Conservation (phyloP, 2,329 filamentous ascomycete genomes). For the Hymenoscyphus repandus region DNA sequence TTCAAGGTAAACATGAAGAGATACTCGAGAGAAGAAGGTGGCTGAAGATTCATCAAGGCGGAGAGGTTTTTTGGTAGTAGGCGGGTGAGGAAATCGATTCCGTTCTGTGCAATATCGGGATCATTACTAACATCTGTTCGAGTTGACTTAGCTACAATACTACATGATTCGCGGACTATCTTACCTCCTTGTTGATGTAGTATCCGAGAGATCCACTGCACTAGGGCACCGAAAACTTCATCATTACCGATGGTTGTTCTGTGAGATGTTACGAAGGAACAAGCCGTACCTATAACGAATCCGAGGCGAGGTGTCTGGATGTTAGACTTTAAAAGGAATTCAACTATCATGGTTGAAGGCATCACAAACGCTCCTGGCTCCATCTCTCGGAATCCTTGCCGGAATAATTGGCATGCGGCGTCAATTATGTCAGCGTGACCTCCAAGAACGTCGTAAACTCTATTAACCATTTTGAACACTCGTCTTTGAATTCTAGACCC, state of each 20-base stretch:
- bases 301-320: constrained; percentile 62
- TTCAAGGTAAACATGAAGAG: constrained; percentile 69
- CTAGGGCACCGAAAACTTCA: constrained; percentile 44
- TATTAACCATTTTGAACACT: constrained; percentile 45
- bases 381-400: constrained; percentile 69
- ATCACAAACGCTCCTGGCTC: constrained; percentile 75
- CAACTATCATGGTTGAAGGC: constrained; percentile 57
- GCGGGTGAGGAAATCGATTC: constrained; percentile 65
- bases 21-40: constrained; percentile 52
- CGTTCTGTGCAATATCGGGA: constrained; percentile 66
- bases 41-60: constrained; percentile 55
- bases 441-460: constrained; percentile 48
- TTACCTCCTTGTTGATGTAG: constrained; percentile 57
- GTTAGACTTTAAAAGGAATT: constrained; percentile 57
- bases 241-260: constrained; percentile 42
- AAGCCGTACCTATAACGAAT: constrained; percentile 64
- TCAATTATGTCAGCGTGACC: constrained; percentile 64
- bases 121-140: constrained; percentile 53
- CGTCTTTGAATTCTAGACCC: constrained; percentile 46
- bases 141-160: constrained; percentile 6
- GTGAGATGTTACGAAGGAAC: constrained; percentile 61
- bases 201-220: constrained; percentile 58
- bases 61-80: constrained; percentile 55
- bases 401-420: constrained; percentile 64
- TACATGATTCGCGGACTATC: constrained; percentile 12